Base-by-base conservation (phyloP, 163 green algal species). In the Volvox carteri region DNA sequence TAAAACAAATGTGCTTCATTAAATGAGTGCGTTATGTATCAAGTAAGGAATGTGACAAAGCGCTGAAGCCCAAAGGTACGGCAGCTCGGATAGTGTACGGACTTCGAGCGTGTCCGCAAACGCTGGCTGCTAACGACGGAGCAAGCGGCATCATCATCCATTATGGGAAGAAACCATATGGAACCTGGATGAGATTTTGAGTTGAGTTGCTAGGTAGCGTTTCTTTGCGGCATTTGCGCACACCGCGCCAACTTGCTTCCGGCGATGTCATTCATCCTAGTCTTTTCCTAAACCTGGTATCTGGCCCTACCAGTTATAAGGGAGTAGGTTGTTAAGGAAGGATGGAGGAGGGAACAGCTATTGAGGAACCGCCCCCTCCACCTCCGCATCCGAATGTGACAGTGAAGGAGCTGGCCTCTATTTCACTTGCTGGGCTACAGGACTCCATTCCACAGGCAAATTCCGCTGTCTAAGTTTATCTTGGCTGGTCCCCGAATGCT, bases 371-470 rank as follows among this genome's bases (percentile, higher is more conserved):
- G 75, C 50, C 75, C 21, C 37, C 37, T 68, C 48, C 75, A 68
- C 48, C 75, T 33, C 75, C 50, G 25, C 44, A 65, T 50, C 30
- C 48, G 48, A 28, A 16, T 33, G 48, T 62, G 18, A 56, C 28
- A 42, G 35, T 50, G 30, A 85, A 74, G 39, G 77, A 85, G 6
- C 28, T 54, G 23, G 77, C 73, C 56, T 41, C 35, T 48, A 12
- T 5, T 41, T 39, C 16, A 37, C 35, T 67, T 56, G 4, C 3
- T 73, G 77, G 77, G n/a, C 23, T 85, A 12, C 77, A 85, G 11
- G 54, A 85, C 12, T 73, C 77, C n/a, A 74, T 85, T 30, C 77
- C 77, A 42, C 52, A 56, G 54, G 77, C 46, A 56, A 74, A 54
- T 52, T 84, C 70, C 5, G 50, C 11, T 72, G 18, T 52, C 18